These are phyloP conservation scores for Phyllosticta citriasiana DNA, from an alignment of 2,329 filamentous ascomycete genomes.

Conservation along the genomic window DNA sequence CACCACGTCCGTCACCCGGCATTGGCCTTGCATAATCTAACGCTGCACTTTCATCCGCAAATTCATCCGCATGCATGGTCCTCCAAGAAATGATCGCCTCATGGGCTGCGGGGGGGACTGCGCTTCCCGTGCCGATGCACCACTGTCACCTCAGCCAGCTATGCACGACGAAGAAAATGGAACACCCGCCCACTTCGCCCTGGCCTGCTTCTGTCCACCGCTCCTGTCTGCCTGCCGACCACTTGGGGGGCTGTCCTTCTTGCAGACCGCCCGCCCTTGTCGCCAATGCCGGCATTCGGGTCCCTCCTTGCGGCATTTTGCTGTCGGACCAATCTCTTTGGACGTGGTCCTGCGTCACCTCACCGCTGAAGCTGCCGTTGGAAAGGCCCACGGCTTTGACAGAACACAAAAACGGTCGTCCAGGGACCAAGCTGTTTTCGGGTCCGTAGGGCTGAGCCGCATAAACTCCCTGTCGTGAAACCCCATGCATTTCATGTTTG, in stretches of 20 bases:
- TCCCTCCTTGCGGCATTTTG: not conserved
- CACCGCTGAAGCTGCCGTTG: not conserved
- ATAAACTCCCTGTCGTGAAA: constrained; percentile 8
- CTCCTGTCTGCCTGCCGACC: not conserved
- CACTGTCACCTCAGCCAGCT: constrained; percentile 7
- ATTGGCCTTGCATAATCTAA: constrained; percentile 8
- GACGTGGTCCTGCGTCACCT: not conserved
- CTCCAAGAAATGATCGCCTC: constrained; percentile 8
- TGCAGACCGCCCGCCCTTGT: not conserved
- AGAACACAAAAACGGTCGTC: not conserved
- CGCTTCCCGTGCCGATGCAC: constrained; percentile 9
- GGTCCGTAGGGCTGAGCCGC: constrained; percentile 9
- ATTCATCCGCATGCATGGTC: constrained; percentile 1
- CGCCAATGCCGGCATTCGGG: not conserved
- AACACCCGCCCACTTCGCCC: not conserved
- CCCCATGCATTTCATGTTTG: constrained; percentile 4
- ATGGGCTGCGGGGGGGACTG: constrained; percentile 9
- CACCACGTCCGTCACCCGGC: constrained; percentile 2
- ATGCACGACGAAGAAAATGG: constrained; percentile 3
- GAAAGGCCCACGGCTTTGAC: not conserved
- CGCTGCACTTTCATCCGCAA: constrained; percentile 7
- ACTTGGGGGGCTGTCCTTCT: not conserved
- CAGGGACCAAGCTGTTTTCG: not conserved
- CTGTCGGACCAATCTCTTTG: not conserved
- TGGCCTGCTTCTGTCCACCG: not conserved